These are phyloP conservation scores for Irpex sp. DNA, from an alignment of 1,284 basidiomycete species.

Conservation along the genomic window DNA sequence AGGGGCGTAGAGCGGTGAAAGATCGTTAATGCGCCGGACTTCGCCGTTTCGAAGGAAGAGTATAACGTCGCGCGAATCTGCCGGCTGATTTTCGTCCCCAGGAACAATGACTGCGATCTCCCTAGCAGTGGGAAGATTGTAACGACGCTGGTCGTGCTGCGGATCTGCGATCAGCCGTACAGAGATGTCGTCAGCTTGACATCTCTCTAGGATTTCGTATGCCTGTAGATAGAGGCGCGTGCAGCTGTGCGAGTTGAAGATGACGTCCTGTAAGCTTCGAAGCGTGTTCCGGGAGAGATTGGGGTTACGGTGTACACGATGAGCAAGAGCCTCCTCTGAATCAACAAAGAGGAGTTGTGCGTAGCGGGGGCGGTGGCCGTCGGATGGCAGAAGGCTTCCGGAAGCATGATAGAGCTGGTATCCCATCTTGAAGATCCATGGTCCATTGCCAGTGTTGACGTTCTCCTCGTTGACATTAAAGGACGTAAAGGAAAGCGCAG, in stretches of 20 bases:
- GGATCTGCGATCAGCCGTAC: not conserved
- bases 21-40: slow-evolving; percentile 28
- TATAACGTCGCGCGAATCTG: slow-evolving; percentile 13
- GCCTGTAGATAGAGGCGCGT: slow-evolving; percentile 15
- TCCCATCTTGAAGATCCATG: slow-evolving; percentile 22
- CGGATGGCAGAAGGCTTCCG: slow-evolving; percentile 17
- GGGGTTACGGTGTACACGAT: slow-evolving; percentile 10
- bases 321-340: slow-evolving; percentile 12
- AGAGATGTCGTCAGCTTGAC: not conserved
- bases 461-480: slow-evolving; percentile 17
- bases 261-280: slow-evolving; percentile 13
- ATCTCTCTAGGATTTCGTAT: slow-evolving; percentile 11
- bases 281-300: slow-evolving; percentile 13
- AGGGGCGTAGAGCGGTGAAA: slow-evolving; percentile 29
- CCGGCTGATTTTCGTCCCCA: slow-evolving; percentile 8
- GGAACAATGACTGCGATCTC: slow-evolving; percentile 25
- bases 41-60: slow-evolving; percentile 11
- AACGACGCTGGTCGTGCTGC: slow-evolving; percentile 14
- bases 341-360: slow-evolving; percentile 25
- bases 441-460: slow-evolving; percentile 10
- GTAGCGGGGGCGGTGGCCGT: slow-evolving; percentile 12
- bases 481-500: slow-evolving; percentile 27
- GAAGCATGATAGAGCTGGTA: slow-evolving; percentile 18
- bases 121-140: slow-evolving; percentile 23
- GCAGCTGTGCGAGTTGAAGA: slow-evolving; percentile 14